Evolutionary conservation across 441 rosid species (phyloP), one percentile per base, ranked within the genome.

Genomic region (Theobroma grandiflorum): DNA sequence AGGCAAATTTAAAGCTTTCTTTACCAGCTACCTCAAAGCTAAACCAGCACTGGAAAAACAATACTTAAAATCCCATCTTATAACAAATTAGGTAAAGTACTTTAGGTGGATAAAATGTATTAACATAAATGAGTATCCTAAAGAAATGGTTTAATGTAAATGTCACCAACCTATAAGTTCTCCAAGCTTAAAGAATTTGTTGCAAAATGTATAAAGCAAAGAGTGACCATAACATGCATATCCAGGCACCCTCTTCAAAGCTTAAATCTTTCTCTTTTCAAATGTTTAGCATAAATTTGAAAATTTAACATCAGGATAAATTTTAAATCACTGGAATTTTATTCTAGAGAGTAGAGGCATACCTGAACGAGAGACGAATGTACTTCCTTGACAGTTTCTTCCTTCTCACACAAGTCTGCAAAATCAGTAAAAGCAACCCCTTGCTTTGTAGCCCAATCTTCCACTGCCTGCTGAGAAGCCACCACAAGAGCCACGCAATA

Each of bases 401-500:
- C 87, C 84, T 88, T 93, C 61, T 77, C 78, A 22, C 99, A 95
- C 81, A 95, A 81, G 20, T 89, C 94, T 6, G 85, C 86, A 65
- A 91, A 91, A 83, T 83, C 85, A 31, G 86, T 18, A 26, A 45
- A 92, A 45, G 78, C 75, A 76, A 93, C 84, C 76, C 92, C 97
- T 84, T 86, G 88, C 82, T 88, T 90, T 74, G 93, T 83, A 26
- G 98, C 99, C 99, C 99, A 97, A 53, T 84, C 86, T 90, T 90
- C 95, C 53, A 95, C 73, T 40, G 93, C 88, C 22, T 86, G 82
- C 81, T 88, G 95, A 2, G 98, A 74, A 59, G 87, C 93, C 37
- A 94, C 96, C 84, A 97, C 94, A 35, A 97, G 89, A 83, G 98
- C 99, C 76, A 97, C 98, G 77, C 98, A 93, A 87, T 85, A 97